phyloP scores from a whole-genome alignment of 2,329 filamentous ascomycete species.

The Fulvia fulva region DNA sequence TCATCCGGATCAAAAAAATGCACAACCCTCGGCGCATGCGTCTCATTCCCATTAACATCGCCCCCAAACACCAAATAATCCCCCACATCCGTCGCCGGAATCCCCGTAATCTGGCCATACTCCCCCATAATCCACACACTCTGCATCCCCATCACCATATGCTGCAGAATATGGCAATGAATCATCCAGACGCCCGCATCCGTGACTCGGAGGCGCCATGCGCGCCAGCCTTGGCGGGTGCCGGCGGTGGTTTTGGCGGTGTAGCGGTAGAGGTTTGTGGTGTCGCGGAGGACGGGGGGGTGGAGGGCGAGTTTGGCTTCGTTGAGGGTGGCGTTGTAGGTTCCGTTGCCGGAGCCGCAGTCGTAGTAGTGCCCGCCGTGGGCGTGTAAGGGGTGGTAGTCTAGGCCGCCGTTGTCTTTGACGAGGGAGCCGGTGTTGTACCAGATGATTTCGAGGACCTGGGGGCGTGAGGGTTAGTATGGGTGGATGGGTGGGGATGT shows the following conservation, averaged over 20 bases:
- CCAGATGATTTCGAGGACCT: constrained; percentile 41
- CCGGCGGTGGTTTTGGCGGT: constrained; percentile 38
- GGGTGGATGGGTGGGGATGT: constrained; percentile 38
- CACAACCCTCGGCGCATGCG: constrained; percentile 20
- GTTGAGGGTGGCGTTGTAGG: constrained; percentile 49
- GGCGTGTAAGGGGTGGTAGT: constrained; percentile 53
- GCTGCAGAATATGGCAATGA: constrained; percentile 57
- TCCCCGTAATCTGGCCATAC: constrained; percentile 36
- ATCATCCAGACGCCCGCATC: constrained; percentile 57
- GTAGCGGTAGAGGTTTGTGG: constrained; percentile 57
- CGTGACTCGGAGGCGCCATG: constrained; percentile 55
- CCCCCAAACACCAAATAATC: constrained; percentile 46
- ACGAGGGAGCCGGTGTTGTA: constrained; percentile 36
- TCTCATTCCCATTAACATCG: constrained; percentile 39
- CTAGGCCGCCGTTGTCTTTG: constrained; percentile 30
- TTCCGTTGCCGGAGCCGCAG: constrained; percentile 51
- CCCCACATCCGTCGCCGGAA: constrained; percentile 34
- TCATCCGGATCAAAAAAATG: constrained; percentile 21
- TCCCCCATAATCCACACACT: constrained; percentile 47
- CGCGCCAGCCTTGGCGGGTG: constrained; percentile 54
- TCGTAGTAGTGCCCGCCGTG: constrained; percentile 56
- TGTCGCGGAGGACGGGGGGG: constrained; percentile 43
- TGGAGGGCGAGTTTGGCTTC: constrained; percentile 41
- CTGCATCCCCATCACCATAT: constrained; percentile 57
- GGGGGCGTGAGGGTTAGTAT: background rate